A percentile compares a stretch with the other conserved stretches of the same genome.
Conservation (phyloP, 2,329 filamentous ascomycete genomes). For the Colletotrichum plurivorum region DNA sequence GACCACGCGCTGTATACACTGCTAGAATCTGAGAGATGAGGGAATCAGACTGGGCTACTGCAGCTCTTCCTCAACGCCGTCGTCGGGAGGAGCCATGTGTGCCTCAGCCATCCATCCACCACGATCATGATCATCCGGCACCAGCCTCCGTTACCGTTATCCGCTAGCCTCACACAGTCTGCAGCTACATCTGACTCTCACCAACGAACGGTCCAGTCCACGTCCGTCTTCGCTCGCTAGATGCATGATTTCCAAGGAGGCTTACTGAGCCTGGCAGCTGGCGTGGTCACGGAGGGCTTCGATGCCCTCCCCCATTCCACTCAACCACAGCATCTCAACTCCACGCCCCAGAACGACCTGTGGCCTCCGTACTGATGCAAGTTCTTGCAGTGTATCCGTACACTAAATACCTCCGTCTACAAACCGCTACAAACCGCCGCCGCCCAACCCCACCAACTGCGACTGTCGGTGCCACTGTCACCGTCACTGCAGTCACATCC, state of each 20-base stretch:
- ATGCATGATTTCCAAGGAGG: neutral
- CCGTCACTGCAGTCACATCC: slow-evolving; percentile 36
- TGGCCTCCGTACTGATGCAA: neutral
- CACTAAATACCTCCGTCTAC: neutral
- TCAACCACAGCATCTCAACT: neutral
- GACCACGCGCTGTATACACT: slow-evolving; percentile 13
- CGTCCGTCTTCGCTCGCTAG: neutral
- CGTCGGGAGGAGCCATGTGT: slow-evolving; percentile 39
- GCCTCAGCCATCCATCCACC: slow-evolving; percentile 32
- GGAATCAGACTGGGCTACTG: slow-evolving; percentile 33
- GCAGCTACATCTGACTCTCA: slow-evolving; percentile 8
- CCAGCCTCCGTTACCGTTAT: slow-evolving; percentile 23
- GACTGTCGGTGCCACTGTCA: slow-evolving; percentile 22
- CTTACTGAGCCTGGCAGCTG: neutral
- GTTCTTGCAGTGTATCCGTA: slow-evolving; percentile 1
- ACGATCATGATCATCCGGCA: slow-evolving; percentile 9
- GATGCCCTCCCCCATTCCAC: neutral
- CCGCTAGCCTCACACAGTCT: neutral
- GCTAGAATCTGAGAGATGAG: neutral
- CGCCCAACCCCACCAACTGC: slow-evolving; percentile 32
- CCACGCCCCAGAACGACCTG: neutral
- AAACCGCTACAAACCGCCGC: slow-evolving; percentile 16
- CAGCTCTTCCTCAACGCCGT: slow-evolving; percentile 29
- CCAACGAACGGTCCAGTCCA: neutral
- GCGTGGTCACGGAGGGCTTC: slow-evolving; percentile 4